These are phyloP conservation scores for Globisporangium megalacanthum DNA, from an alignment of 352 stramenopile species.

Conservation along the genomic window DNA sequence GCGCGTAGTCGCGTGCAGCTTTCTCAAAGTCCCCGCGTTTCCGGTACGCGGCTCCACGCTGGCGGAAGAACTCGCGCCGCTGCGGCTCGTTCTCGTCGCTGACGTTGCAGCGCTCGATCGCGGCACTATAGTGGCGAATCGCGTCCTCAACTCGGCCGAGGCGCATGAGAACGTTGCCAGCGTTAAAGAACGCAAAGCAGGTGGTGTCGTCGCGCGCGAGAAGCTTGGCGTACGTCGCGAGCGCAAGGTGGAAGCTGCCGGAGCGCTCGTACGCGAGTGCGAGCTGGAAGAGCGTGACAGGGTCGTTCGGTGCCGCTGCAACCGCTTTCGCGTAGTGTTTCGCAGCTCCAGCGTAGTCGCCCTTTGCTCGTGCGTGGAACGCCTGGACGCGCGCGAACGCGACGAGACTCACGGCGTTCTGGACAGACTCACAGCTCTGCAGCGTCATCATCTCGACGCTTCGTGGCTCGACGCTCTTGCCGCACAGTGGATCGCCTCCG, in stretches of 20 bases:
- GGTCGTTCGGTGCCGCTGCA: conserved; percentile 9
- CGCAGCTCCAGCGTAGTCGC: conserved; percentile 37
- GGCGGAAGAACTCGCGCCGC: conserved; percentile 33
- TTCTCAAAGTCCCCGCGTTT: conserved; percentile 58
- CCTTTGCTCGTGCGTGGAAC: conserved; percentile 42
- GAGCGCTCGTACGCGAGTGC: conserved; percentile 45
- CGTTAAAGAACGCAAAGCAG: conserved; percentile 47
- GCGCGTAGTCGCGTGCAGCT: conserved; percentile 47
- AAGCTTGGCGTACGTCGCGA: conserved; percentile 31
- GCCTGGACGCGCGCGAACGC: conserved; percentile 34
- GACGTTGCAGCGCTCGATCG: conserved; percentile 26
- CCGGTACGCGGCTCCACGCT: conserved; percentile 49
- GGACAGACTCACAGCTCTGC: conserved; percentile 18
- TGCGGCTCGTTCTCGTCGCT: conserved; percentile 5
- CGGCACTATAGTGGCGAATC: conserved; percentile 35
- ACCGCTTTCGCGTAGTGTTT: conserved; percentile 31
- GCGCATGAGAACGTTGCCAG: conserved; percentile 50
- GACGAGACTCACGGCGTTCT: conserved; percentile 28
- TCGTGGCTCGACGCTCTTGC: conserved; percentile 41
- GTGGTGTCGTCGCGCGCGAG: conserved; percentile 18
- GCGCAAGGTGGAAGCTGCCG: conserved; percentile 22
- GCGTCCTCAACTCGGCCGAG: conserved; percentile 26
- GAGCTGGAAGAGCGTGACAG: conserved; percentile 32
- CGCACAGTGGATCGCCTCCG: conserved; percentile 40
- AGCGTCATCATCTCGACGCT: conserved; percentile 13